A percentile compares a stretch with the other conserved stretches of the same genome.
phyloP scores from a whole-genome alignment of 1,284 basidiomycete genomes.

The Gomphus sp. region DNA sequence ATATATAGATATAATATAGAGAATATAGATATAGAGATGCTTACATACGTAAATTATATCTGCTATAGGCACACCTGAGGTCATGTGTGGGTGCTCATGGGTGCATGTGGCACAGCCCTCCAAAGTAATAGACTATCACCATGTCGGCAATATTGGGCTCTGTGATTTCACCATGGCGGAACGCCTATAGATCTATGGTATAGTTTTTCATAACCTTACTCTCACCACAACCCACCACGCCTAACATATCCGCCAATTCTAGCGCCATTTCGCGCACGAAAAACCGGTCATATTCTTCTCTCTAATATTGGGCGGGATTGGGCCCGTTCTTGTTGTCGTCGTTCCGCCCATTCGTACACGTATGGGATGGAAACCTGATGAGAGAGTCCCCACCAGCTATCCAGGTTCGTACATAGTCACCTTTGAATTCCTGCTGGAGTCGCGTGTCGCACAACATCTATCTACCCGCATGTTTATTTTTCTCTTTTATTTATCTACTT shows the following conservation, averaged over 20 bases:
- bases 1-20: too few species aligned
- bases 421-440: neutral
- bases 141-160: slow-evolving; percentile 1
- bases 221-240: neutral
- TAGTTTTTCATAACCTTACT: neutral
- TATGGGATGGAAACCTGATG: slow-evolving; percentile 3
- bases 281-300: slow-evolving; percentile 11
- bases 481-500: neutral
- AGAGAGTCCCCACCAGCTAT: slow-evolving; percentile 2
- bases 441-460: neutral
- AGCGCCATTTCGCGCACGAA: slow-evolving; percentile 8
- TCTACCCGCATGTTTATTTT: too few species aligned
- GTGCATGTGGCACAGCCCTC: neutral
- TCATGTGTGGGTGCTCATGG: neutral
- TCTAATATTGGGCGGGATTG: slow-evolving; percentile 4
- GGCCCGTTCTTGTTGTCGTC: slow-evolving; percentile 4
- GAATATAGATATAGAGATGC: too few species aligned
- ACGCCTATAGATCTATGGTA: slow-evolving; percentile 3
- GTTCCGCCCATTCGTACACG: slow-evolving; percentile 8
- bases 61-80: too few species aligned
- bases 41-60: too few species aligned
- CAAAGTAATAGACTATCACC: neutral
- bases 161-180: slow-evolving; percentile 5
- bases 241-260: neutral
- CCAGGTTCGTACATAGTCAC: neutral